phyloP scores from a whole-genome alignment of 2,329 filamentous ascomycete genomes.

The Colletotrichum tofieldiae region DNA sequence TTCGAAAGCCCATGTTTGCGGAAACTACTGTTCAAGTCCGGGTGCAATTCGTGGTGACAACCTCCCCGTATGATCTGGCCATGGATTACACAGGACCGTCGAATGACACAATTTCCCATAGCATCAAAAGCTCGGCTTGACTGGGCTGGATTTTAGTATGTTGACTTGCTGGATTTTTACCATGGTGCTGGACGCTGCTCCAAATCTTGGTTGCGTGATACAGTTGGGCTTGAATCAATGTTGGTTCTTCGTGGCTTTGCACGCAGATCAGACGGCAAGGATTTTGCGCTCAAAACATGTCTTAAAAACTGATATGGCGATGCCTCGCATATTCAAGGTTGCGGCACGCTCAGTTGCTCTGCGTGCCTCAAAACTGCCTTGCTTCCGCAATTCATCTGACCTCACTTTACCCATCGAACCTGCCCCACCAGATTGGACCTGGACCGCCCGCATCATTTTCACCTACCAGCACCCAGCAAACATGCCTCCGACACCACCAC shows the following conservation, averaged over 20 bases:
- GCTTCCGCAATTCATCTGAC: constrained; percentile 40
- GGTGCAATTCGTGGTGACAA: too few species aligned
- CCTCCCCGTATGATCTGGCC: background rate
- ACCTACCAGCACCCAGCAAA: constrained; percentile 40
- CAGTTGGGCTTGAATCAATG: too few species aligned
- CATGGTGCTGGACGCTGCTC: background rate
- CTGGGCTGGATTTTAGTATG: too few species aligned
- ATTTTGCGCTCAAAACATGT: too few species aligned
- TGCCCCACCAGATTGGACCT: constrained; percentile 41
- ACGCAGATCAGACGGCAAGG: background rate
- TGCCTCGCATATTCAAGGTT: background rate
- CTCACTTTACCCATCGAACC: constrained; percentile 38
- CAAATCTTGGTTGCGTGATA: background rate
- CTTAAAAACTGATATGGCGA: background rate
- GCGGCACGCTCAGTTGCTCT: background rate
- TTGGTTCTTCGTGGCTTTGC: background rate
- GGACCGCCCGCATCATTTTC: constrained; percentile 34
- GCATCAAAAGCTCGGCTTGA: too few species aligned
- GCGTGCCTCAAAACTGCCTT: constrained; percentile 16
- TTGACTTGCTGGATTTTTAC: background rate
- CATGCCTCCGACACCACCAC: constrained; percentile 58
- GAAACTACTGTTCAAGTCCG: background rate
- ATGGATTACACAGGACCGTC: background rate
- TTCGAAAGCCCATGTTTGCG: background rate
- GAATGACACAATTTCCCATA: background rate